phyloP scores from a whole-genome alignment of 139 green algal genomes.

The Tetradesmus obliquus region DNA sequence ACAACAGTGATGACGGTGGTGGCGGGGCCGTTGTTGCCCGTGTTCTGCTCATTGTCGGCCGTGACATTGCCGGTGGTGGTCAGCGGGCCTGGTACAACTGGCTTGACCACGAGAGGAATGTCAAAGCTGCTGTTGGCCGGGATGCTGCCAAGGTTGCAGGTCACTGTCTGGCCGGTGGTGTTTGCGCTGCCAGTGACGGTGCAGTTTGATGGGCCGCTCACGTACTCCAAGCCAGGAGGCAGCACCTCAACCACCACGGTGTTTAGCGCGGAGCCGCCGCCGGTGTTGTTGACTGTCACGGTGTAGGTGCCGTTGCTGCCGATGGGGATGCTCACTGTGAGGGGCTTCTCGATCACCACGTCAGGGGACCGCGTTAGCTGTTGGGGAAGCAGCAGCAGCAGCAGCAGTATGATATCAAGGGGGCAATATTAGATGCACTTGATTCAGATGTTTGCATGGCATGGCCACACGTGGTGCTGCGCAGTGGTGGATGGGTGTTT shows the following conservation, averaged over 20 bases:
- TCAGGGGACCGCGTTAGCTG: neutral
- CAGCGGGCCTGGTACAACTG: neutral
- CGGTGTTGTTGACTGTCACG: neutral
- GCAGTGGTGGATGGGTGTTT: too few species aligned
- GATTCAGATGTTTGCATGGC: too few species aligned
- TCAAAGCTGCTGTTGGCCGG: neutral
- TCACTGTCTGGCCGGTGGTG: neutral
- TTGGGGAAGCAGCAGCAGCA: neutral
- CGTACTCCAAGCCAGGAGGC: neutral
- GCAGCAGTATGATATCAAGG: neutral
- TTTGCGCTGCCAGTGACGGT: neutral
- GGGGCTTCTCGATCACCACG: neutral
- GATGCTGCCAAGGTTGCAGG: neutral
- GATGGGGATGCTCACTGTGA: neutral
- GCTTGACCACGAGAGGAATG: neutral
- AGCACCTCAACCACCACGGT: neutral
- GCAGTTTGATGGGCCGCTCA: neutral
- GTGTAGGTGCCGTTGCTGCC: neutral
- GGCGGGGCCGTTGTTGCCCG: neutral
- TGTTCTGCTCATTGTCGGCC: neutral
- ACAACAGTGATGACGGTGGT: neutral
- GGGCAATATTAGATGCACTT: neutral
- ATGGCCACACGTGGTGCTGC: too few species aligned
- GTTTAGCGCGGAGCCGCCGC: neutral
- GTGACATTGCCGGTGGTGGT: neutral